Base-by-base conservation (phyloP, 768 basidiomycete genomes). In the Sarcodon sp. region DNA sequence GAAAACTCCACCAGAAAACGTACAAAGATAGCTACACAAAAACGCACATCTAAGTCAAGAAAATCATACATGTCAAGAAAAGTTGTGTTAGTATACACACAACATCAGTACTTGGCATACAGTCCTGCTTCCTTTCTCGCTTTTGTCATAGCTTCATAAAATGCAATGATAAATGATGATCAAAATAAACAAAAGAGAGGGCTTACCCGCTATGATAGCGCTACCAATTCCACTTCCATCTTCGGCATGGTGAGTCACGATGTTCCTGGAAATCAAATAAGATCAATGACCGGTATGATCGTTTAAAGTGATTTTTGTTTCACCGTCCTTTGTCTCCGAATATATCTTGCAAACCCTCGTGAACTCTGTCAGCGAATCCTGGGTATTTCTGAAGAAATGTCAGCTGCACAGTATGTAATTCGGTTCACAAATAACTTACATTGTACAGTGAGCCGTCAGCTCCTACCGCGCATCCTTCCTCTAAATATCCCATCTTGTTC, bases 371-470 rank as follows among this genome's bases (percentile, higher is more conserved):
- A 35, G 92, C 77, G 60, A 98, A 99, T 35, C 85, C 80, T 33
- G 96, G 96, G 66, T 98, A 98, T 88, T 97, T 96, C 91, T 97
- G 35, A 39, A 35, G 18, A 37, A 33, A 43, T 6, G 10, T 45
- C 7, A 27, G 16, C 6, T 3, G 11, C n/a, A 21, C 33, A 39
- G 11, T 10, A 37, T 27, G 35, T 45, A 44, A 35, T 7, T 32
- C 53, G 18, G 45, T 13, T 35, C 27, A 12, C 35, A 21, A 10
- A 45, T 4, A 27, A 69, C 83, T 52, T 52, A 92, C 91, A 58
- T 93, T 94, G 66, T 97, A 97, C 57, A 97, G 64, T n/a, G 83
- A 87, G 3, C 94, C 94, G 60, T 98, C 94, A 1, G 90, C 90
- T 41, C 88, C 92, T 15, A 94, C 88, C 2, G 73, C 66, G 61